Evolutionary conservation across 805 yeast genomes (phyloP).

Genomic region (Kodamaea fukazawae): DNA sequence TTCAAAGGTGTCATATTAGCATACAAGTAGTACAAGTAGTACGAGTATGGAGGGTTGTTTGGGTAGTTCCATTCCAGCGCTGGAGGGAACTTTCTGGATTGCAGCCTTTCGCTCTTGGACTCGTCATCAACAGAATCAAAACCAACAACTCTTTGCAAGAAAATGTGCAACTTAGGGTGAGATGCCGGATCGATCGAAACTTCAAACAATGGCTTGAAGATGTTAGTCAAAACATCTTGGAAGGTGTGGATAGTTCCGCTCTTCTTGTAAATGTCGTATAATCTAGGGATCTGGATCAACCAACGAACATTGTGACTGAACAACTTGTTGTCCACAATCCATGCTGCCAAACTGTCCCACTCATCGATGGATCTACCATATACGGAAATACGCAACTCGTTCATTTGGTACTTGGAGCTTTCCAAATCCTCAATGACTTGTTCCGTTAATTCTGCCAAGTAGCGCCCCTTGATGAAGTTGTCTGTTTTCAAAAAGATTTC

Average conservation of each 20-base stretch:
- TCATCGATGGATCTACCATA: conserved; percentile 88
- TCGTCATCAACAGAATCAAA: conserved; percentile 99
- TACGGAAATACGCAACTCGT: conserved; percentile 90
- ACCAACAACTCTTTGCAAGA: conserved; percentile 92
- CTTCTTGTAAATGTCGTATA: conserved; percentile 84
- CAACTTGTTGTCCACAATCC: conserved; percentile 92
- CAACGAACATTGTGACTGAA: conserved; percentile 94
- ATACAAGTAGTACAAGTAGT: conserved; percentile 84
- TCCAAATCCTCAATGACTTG: conserved; percentile 95
- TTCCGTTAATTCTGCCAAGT: conserved; percentile 88
- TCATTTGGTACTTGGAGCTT: conserved; percentile 94
- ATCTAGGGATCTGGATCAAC: conserved; percentile 92
- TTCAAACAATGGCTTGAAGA: conserved; percentile 87
- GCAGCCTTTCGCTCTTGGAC: conserved; percentile 83
- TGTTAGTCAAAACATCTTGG: conserved; percentile 71
- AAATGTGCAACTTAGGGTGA: conserved; percentile 88
- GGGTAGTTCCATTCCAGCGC: conserved; percentile 77
- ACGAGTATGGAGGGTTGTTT: conserved; percentile 95
- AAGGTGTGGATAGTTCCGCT: conserved; percentile 67
- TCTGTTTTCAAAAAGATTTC: conserved; percentile 96
- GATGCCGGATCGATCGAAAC: conserved; percentile 80
- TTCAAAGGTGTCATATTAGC: conserved; percentile 86
- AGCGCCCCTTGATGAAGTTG: conserved; percentile 82
- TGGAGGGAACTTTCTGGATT: conserved; percentile 72
- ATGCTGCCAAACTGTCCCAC: conserved; percentile 92